Base-by-base conservation (phyloP, 1,284 basidiomycete genomes). In the Microbotryum scabiosae region DNA sequence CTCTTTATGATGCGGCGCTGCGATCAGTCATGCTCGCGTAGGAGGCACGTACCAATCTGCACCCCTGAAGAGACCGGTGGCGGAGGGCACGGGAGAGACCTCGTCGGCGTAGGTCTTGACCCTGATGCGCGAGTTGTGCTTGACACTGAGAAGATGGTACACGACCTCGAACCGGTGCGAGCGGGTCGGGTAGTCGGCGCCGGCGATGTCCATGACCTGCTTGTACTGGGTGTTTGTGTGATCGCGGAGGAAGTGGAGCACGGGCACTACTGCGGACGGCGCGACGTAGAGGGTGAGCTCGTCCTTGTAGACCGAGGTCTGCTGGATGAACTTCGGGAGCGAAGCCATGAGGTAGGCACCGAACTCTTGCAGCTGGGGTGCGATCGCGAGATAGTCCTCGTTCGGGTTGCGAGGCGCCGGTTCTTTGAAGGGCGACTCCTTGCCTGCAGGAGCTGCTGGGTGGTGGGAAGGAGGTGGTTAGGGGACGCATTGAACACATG, bases 61-160 rank as follows among this genome's bases (percentile, higher is more conserved):
- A 56, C 92, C 90, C 61, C 84, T 82, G 80, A 87, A 99, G 28
- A 97, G 69, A 25, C 82, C 82, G 5, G 83, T 81, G 21, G 82
- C 84, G 71, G 88, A 94, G 0, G 94, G 96, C 10, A 98, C 89
- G 48, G 90, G 84, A 70, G 93, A 88, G n/a, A 88, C 85, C 77
- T 99, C 96, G 68, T 89, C 88, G 62, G 92, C 91, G 75, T 96
- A 97, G 0, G 96, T 97, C 83, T 98, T 99, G 70, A 99, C 92
- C 59, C 96, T 81, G 74, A 99, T 90, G 67, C 96, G 82, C 28
- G 79, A 78, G 68, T 80, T 79, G 75, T 80, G 78, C 73, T 82
- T 82, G 70, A 92, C 78, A 71, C 88, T 92, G 69, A 98, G 79
- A 67, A 99, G 79, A 78, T 98, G 88, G 78, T 99, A 99, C 43